phyloP scores from a whole-genome alignment of 1,284 basidiomycete species.

The Termitomyces sp. region DNA sequence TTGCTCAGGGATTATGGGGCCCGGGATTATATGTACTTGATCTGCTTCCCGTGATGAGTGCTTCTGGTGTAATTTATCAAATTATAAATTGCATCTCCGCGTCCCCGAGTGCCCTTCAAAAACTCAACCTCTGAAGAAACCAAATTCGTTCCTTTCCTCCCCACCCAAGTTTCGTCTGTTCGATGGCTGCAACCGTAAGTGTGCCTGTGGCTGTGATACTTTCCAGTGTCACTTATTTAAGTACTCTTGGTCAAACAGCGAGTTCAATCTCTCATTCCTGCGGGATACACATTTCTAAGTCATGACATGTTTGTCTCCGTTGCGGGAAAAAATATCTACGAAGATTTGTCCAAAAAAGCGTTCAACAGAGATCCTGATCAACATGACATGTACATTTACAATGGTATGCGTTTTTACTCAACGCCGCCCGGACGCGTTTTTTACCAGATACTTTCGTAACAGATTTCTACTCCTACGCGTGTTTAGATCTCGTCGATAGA shows the following conservation, averaged over 20 bases:
- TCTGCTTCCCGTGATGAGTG: background rate
- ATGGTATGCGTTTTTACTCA: constrained; percentile 25
- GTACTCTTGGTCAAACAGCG: background rate
- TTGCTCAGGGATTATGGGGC: no score
- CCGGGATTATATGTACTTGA: no score
- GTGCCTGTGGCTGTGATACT: background rate
- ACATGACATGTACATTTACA: constrained; percentile 37
- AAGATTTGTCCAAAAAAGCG: constrained; percentile 29
- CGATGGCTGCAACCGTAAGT: constrained; percentile 1
- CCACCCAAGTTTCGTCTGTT: background rate
- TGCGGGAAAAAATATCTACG: constrained; percentile 24
- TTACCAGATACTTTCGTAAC: background rate
- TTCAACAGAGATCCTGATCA: constrained; percentile 34
- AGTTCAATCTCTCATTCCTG: constrained; percentile 20
- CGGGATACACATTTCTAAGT: constrained; percentile 33
- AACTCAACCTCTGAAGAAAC: background rate
- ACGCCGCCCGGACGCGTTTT: background rate
- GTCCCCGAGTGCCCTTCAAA: background rate
- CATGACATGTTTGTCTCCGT: constrained; percentile 27
- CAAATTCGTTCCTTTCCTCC: background rate
- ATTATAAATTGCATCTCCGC: background rate
- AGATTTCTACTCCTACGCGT: constrained; percentile 32
- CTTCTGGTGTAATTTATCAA: background rate
- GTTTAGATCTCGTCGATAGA: constrained; percentile 32
- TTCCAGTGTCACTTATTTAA: background rate